A percentile compares a stretch with the other conserved stretches of the same genome.
Conservation (phyloP, 345 rosid genomes). For the Camelina sativa region DNA sequence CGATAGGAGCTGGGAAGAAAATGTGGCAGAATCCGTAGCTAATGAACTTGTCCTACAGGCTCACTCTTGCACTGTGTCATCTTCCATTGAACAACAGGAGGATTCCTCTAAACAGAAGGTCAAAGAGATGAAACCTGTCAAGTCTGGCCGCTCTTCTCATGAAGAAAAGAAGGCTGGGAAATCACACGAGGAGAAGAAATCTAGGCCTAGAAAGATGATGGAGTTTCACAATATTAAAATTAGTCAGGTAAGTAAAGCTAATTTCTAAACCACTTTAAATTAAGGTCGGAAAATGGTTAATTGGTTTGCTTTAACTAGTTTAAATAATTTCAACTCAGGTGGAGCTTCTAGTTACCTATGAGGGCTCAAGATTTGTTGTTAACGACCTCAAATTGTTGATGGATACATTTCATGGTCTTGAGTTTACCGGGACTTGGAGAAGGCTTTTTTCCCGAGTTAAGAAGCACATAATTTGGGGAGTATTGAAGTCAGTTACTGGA, state of each 20-base stretch:
- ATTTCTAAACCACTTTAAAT: neutral
- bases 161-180: conserved; percentile 93
- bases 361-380: conserved; percentile 93
- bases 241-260: conserved; percentile 71
- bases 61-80: conserved; percentile 60
- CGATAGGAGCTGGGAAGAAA: conserved; percentile 89
- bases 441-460: conserved; percentile 96
- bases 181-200: conserved; percentile 79
- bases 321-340: conserved; percentile 57
- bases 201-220: conserved; percentile 87
- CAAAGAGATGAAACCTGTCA: conserved; percentile 68
- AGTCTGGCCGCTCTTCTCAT: conserved; percentile 80
- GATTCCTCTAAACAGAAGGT: conserved; percentile 65
- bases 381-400: conserved; percentile 94
- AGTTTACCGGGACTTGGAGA: conserved; percentile 97
- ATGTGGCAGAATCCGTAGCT: conserved; percentile 86
- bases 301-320: conserved; percentile 20
- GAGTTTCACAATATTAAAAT: conserved; percentile 93
- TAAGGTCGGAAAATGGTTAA: neutral
- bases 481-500: conserved; percentile 94
- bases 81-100: conserved; percentile 74
- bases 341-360: conserved; percentile 84
- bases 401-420: conserved; percentile 90
- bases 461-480: conserved; percentile 99
- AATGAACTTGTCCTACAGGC: conserved; percentile 79